Evolutionary conservation across 768 basidiomycete genomes (phyloP), one percentile per base, ranked within the genome.

Genomic region (Mrakia hoshinonis): DNA sequence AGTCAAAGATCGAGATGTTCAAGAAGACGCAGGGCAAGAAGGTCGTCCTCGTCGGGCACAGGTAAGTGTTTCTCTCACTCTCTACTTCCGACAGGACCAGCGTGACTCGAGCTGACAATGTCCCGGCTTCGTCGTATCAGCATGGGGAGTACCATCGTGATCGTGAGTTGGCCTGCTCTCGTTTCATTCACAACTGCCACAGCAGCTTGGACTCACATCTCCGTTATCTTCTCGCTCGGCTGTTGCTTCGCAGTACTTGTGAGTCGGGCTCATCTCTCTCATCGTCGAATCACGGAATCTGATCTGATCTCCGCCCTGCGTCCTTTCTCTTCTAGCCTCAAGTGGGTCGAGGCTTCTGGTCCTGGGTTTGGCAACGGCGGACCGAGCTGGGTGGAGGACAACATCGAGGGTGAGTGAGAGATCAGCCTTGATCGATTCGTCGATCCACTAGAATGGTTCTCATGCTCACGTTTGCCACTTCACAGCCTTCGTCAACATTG

Each of bases 331-430:
- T 43, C 68, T 71, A 94, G 92, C 78, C 85, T 94, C 76, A 95
- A 96, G 82, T 99, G 95, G 95, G 94, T 95, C 0, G 95, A 98
- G 80, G 90, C 91, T 0, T 87, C 87, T 11, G 81, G 83, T 52
- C 52, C 64, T 12, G 86, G 88, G 74, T 93, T 92, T 10, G 83
- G 84, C 2, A 72, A 72, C 55, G 95, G 92, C 18, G 95, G 94
- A 2, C 81, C 86, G 9, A 81, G 85, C 34, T 98, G 95, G 95
- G 92, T 95, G 15, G 94, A 98, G 88, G 84, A 89, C 70, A 88
- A 99, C 79, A 85, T 99, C 61, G 90, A 92, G 78, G 89, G 0
- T 89, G 89, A 76, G 84, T 94, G 36, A n/a, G n/a, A n/a, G n/a
- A n/a, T n/a, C n/a, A n/a, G n/a, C n/a, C n/a, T n/a, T n/a, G n/a